Base-by-base conservation (phyloP, 768 basidiomycete species). In the Hysterangium stoloniferum region DNA sequence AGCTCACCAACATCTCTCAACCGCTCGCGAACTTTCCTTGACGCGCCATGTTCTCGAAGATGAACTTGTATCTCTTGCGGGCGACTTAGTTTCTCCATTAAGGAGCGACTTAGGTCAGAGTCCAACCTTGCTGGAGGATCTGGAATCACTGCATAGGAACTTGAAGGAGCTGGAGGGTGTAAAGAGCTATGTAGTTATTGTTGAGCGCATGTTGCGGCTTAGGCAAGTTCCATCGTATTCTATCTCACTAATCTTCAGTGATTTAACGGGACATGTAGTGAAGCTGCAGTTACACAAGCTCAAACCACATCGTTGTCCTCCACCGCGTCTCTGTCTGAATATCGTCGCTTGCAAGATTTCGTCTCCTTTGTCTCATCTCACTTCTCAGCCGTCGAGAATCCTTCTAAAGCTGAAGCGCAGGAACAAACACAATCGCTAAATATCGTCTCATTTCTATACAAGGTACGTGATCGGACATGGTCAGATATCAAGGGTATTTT, bases 111-210 rank as follows among this genome's bases (percentile, higher is more conserved):
- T 69, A 37, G 71, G 74, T 8, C 66, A 62, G n/a, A 57, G 66
- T 36, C 70, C 82, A 3, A 89, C 84, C 0, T 67, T 98, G 4
- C 70, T 95, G 8, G 86, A 92, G 63, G 84, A 88, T 38, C 71
- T 97, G 53, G 88, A 95, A 61, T 76, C 73, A 0, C 66, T 94
- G 56, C 89, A 94, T 59, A 72, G 80, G 40, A 80, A 77, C 59
- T 59, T 95, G 58, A 82, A 80, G 62, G 84, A 91, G 59, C 71
- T 96, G 33, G 75, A 87, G 58, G 78, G 77, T 53, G 79, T 92
- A 19, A 79, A 79, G 58, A 72, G 74, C 22, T 96, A 95, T 65
- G 80, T 87, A 8, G 77, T 79, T 44, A 70, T 92, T 12, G 70
- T 93, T 38, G 77, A 89, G 56, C 77, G 75, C 60, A 80, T 79